Conservation (phyloP, 306 rosid species). For the Rosa multiflora region DNA sequence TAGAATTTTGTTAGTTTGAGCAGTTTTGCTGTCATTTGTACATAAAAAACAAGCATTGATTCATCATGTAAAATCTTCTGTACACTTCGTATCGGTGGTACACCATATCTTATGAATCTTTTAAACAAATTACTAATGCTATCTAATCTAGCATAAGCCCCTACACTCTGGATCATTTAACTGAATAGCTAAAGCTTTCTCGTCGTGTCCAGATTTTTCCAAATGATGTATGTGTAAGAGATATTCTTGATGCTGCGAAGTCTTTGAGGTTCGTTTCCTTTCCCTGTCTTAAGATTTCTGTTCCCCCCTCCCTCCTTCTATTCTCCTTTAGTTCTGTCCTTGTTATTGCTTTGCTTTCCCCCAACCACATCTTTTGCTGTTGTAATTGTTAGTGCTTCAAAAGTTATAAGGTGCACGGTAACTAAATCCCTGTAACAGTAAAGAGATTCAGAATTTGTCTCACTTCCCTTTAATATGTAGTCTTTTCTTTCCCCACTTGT, state of each 20-base stretch:
- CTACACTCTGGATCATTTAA: constrained; percentile 15
- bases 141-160: not conserved
- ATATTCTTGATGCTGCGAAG: constrained; percentile 65
- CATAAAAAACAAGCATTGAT: not conserved
- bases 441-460: too few relatives aligned
- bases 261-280: constrained; percentile 51
- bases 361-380: not conserved
- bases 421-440: not conserved
- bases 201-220: constrained; percentile 68
- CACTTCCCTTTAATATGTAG: too few relatives aligned
- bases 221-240: constrained; percentile 57
- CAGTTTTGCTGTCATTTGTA: not conserved
- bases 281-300: not conserved
- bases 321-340: too few relatives aligned
- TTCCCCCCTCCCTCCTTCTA: accelerated
- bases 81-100: not conserved
- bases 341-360: not conserved
- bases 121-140: not conserved
- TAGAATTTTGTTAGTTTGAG: not conserved
- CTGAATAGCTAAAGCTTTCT: constrained; percentile 26
- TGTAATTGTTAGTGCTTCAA: not conserved
- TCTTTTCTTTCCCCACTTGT: too few relatives aligned
- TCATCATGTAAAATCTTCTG: not conserved
- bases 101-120: not conserved
- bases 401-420: not conserved